These are phyloP conservation scores for Nannizziopsis barbatae DNA, from an alignment of 2,329 filamentous ascomycete genomes.

Conservation along the genomic window DNA sequence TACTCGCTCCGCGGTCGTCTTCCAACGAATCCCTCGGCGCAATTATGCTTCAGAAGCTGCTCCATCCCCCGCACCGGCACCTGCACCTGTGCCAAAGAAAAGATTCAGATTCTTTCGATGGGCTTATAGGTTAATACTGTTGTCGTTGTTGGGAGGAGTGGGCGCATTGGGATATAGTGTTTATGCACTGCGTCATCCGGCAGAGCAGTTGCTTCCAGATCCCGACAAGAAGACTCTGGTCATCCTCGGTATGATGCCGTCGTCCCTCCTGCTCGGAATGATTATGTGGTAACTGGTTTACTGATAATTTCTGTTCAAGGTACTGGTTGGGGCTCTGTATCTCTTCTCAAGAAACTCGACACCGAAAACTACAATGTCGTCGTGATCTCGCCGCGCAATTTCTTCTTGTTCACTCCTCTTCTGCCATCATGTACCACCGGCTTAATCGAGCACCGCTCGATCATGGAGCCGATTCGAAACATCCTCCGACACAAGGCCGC, in stretches of 20 bases:
- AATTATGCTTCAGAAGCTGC: conserved; percentile 38
- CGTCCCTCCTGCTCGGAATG: background rate
- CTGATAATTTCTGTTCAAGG: conserved; percentile 41
- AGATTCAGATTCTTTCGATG: conserved; percentile 63
- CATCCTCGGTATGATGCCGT: conserved; percentile 59
- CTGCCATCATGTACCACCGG: conserved; percentile 96
- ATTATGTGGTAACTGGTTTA: conserved; percentile 17
- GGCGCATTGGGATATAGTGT: conserved; percentile 69
- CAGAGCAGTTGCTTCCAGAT: conserved; percentile 66
- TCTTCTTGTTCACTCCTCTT: conserved; percentile 98
- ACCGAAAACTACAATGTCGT: conserved; percentile 98
- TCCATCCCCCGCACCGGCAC: conserved; percentile 23
- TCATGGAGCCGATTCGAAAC: conserved; percentile 97
- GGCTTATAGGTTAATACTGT: conserved; percentile 71
- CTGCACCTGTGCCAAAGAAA: conserved; percentile 38
- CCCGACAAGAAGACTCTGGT: conserved; percentile 94
- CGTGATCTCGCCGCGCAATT: conserved; percentile 95
- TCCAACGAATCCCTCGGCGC: conserved; percentile 24
- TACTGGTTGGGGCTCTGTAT: conserved; percentile 92
- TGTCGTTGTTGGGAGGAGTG: conserved; percentile 58
- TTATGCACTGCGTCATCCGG: conserved; percentile 70
- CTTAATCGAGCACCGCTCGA: conserved; percentile 95
- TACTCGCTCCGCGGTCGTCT: background rate
- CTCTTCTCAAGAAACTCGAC: conserved; percentile 94
- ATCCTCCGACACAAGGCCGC: conserved; percentile 93